A percentile compares a stretch with the other conserved stretches of the same genome.
phyloP scores from a whole-genome alignment of 306 rosid genomes.

The Urtica urens region DNA sequence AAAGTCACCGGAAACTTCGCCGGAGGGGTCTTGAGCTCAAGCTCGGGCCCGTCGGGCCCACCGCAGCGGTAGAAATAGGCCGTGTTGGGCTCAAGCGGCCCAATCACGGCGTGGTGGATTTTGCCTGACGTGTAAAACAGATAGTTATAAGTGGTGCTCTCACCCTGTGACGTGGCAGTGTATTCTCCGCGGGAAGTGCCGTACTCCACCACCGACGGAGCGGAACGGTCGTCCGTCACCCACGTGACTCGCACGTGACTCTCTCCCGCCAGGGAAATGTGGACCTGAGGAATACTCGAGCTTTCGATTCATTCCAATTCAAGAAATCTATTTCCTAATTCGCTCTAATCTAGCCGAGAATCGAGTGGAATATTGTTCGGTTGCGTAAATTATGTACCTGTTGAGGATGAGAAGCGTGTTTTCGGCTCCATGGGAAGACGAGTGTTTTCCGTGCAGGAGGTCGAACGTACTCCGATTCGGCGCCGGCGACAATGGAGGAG shows the following conservation, averaged over 20 bases:
- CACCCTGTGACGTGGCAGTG: conserved; percentile 48
- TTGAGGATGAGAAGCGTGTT: conserved; percentile 46
- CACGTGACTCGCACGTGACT: conserved; percentile 67
- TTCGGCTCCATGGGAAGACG: conserved; percentile 39
- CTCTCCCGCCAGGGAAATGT: conserved; percentile 82
- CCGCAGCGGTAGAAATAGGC: conserved; percentile 77
- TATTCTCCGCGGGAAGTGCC: conserved; percentile 57
- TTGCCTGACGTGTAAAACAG: conserved; percentile 64
- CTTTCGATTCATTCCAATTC: too few relatives aligned
- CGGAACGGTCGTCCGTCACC: conserved; percentile 46
- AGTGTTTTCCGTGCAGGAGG: conserved; percentile 70
- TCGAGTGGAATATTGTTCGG: too few relatives aligned
- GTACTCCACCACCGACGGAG: conserved; percentile 72
- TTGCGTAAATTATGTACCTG: conserved; percentile 34
- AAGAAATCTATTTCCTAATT: too few relatives aligned
- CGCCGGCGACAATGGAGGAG: conserved; percentile 20
- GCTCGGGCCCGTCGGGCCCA: conserved; percentile 61
- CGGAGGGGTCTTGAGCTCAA: conserved; percentile 77
- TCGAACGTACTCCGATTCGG: conserved; percentile 51
- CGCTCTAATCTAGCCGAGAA: too few relatives aligned
- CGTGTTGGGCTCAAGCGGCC: conserved; percentile 59
- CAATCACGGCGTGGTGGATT: conserved; percentile 84
- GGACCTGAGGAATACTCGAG: conserved; percentile 78
- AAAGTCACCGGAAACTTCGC: conserved; percentile 70
- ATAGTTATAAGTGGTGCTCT: conserved; percentile 60